Percentiles rank a stretch among this genome's conserved stretches.
phyloP scores from a whole-genome alignment of 2,329 filamentous ascomycete species.

The Fusarium mangiferae region DNA sequence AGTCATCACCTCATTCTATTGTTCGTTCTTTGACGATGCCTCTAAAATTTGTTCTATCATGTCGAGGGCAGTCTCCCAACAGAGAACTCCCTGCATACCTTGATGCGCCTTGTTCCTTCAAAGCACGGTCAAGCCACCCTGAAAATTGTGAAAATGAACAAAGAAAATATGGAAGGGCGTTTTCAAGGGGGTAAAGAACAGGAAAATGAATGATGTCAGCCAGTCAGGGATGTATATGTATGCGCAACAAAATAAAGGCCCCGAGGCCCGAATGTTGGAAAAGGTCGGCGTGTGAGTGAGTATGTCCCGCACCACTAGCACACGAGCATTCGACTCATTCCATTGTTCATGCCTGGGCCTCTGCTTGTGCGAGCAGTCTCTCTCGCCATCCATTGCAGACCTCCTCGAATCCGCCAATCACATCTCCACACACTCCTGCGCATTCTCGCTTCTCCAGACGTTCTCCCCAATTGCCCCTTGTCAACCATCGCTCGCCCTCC shows the following conservation, averaged over 20 bases:
- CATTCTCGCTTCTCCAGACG: conserved; percentile 82
- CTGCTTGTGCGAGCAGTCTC: conserved; percentile 74
- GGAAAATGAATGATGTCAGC: conserved; percentile 9
- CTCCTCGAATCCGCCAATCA: conserved; percentile 92
- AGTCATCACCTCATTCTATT: conserved; percentile 39
- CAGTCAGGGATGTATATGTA: conserved; percentile 1
- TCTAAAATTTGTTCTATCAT: conserved; percentile 41
- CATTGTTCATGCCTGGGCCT: conserved; percentile 53
- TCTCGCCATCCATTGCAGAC: conserved; percentile 87
- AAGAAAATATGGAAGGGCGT: conserved; percentile 19
- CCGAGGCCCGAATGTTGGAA: conserved; percentile 3
- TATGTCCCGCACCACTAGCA: conserved; percentile 26
- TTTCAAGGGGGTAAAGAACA: conserved; percentile 1
- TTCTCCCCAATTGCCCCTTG: conserved; percentile 84
- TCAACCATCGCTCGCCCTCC: conserved; percentile 84
- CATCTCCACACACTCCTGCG: conserved; percentile 83
- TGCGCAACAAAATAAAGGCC: conserved; percentile 9
- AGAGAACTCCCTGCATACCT: conserved; percentile 28
- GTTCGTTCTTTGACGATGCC: conserved; percentile 32
- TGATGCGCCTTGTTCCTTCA: conserved; percentile 30
- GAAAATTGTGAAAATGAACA: conserved; percentile 13
- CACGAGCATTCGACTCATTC: conserved; percentile 1
- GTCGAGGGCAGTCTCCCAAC: conserved; percentile 14
- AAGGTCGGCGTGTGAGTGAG: conserved; percentile 5
- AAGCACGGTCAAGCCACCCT: conserved; percentile 24